Percentiles rank a stretch among this genome's conserved stretches.
phyloP scores from a whole-genome alignment of 2,329 filamentous ascomycete species.

The Fusarium nodosum region DNA sequence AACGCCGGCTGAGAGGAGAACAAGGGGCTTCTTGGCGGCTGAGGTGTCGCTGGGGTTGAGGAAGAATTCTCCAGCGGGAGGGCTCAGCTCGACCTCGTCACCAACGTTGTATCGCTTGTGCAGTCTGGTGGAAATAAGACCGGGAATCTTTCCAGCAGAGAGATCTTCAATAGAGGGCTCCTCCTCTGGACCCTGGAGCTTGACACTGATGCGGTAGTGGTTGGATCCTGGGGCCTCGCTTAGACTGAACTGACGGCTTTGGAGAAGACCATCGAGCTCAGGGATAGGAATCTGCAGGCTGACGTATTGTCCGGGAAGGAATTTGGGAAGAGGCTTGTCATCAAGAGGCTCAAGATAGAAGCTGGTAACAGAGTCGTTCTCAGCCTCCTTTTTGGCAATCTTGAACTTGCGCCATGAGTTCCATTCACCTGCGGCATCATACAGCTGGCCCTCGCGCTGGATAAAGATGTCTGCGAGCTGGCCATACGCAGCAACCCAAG shows the following conservation, averaged over 20 bases:
- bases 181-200: constrained; percentile 67
- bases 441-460: constrained; percentile 71
- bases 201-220: constrained; percentile 81
- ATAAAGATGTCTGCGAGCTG: constrained; percentile 81
- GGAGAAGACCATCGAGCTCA: constrained; percentile 69
- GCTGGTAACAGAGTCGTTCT: constrained; percentile 72
- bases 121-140: constrained; percentile 67
- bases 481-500: constrained; percentile 79
- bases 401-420: constrained; percentile 64
- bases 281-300: constrained; percentile 74
- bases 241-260: constrained; percentile 82
- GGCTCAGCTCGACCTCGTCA: constrained; percentile 67
- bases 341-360: constrained; percentile 78
- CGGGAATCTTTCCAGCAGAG: constrained; percentile 55
- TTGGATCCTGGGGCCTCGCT: constrained; percentile 69
- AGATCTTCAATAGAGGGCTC: constrained; percentile 52
- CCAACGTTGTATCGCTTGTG: constrained; percentile 64
- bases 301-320: constrained; percentile 80
- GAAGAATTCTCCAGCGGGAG: constrained; percentile 73
- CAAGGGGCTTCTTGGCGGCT: constrained; percentile 66
- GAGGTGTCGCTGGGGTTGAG: constrained; percentile 62
- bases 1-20: constrained; percentile 77
- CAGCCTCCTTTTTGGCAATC: constrained; percentile 72
- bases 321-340: constrained; percentile 67
- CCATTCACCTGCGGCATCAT: constrained; percentile 64